Percentiles rank a stretch among this genome's conserved stretches.
These are phyloP conservation scores for Euptelea pleiosperma DNA, from an alignment of 164 flowering plant species.

Conservation along the genomic window DNA sequence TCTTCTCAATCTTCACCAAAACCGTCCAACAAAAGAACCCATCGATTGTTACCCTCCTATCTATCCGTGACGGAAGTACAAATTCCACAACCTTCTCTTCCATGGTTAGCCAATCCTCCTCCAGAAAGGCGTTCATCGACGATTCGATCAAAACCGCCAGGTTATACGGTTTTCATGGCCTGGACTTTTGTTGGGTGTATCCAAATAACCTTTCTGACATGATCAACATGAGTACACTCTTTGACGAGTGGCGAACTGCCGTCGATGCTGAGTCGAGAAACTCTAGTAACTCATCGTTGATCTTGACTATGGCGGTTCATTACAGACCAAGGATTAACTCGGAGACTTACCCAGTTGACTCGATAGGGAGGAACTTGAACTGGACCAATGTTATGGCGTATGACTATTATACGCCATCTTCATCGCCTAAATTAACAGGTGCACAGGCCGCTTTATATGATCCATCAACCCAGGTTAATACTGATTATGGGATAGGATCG, in stretches of 20 bases:
- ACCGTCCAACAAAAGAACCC: too few relatives aligned
- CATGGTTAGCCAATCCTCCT: conserved; percentile 27
- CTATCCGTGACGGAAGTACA: conserved; percentile 31
- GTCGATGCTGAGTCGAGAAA: conserved; percentile 20
- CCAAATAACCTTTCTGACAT: conserved; percentile 24
- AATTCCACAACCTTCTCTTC: too few relatives aligned
- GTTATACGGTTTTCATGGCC: conserved; percentile 32
- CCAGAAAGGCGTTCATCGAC: conserved; percentile 35
- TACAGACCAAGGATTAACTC: conserved; percentile 7
- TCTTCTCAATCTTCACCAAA: conserved; percentile 38
- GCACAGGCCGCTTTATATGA: conserved; percentile 36
- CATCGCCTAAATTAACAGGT: conserved; percentile 20
- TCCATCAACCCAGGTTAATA: conserved; percentile 23
- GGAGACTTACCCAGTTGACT: conserved; percentile 15
- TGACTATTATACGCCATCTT: conserved; percentile 30
- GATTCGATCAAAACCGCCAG: conserved; percentile 41
- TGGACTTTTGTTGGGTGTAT: conserved; percentile 42
- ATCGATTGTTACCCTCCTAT: too few relatives aligned
- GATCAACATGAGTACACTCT: conserved; percentile 33
- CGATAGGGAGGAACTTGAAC: conserved; percentile 30
- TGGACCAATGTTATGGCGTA: conserved; percentile 47
- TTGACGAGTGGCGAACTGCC: conserved; percentile 44
- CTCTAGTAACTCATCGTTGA: conserved; percentile 12
- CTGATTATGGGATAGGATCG: conserved; percentile 22
- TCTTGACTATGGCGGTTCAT: conserved; percentile 27